Evolutionary conservation across 2,329 filamentous ascomycete species (phyloP).

Genomic region (Epichloe aotearoae): DNA sequence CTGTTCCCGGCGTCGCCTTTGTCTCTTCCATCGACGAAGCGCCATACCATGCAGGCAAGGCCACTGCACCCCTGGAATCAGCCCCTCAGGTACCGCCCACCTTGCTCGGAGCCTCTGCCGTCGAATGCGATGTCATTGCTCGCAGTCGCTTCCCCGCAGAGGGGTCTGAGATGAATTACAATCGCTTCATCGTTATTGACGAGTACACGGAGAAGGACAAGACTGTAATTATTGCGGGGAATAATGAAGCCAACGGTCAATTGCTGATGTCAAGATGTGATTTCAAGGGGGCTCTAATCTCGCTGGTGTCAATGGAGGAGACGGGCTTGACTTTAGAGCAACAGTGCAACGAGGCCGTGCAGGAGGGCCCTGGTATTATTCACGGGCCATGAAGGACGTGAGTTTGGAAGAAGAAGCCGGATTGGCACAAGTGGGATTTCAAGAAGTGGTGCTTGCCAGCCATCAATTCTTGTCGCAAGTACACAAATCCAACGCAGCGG

Average conservation of each 20-base stretch:
- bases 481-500: too few species aligned
- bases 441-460: too few species aligned
- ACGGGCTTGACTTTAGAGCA: background rate
- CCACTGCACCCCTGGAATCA: background rate
- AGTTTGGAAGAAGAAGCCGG: too few species aligned
- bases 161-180: background rate
- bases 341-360: background rate
- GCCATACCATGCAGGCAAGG: conserved; percentile 1
- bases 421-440: too few species aligned
- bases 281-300: background rate
- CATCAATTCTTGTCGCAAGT: too few species aligned
- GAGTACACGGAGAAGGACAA: background rate
- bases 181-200: background rate
- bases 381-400: background rate
- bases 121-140: background rate
- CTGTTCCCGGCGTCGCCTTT: background rate
- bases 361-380: background rate
- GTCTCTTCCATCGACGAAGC: background rate
- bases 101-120: background rate
- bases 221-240: background rate
- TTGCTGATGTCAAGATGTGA: background rate
- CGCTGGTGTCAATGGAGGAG: background rate
- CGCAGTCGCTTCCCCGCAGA: background rate
- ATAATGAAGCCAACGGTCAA: background rate
- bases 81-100: background rate